phyloP scores from a whole-genome alignment of 2,329 filamentous ascomycete genomes.

The Plenodomus lindquistii region DNA sequence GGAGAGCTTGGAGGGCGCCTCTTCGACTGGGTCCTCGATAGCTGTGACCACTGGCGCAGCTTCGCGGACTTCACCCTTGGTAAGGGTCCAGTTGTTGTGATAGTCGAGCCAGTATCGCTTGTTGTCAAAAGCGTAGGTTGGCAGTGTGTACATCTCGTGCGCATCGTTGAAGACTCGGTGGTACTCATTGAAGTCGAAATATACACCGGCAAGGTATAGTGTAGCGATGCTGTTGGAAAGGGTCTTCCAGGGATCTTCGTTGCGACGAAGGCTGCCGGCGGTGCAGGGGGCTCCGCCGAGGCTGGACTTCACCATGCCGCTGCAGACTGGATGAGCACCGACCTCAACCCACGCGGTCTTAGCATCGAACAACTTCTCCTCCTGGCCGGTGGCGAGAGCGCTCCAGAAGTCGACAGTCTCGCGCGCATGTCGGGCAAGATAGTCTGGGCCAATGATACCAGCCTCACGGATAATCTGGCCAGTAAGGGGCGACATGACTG shows the following conservation, averaged over 20 bases:
- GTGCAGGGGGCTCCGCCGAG: conserved; percentile 60
- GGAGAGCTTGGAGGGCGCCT: conserved; percentile 58
- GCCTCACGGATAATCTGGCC: conserved; percentile 63
- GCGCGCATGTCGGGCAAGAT: conserved; percentile 67
- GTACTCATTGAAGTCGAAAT: conserved; percentile 72
- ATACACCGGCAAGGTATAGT: conserved; percentile 64
- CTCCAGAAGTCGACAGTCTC: conserved; percentile 71
- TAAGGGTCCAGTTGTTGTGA: conserved; percentile 71
- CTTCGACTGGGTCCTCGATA: conserved; percentile 43
- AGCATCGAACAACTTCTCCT: conserved; percentile 63
- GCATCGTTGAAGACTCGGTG: conserved; percentile 64
- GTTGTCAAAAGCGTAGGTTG: conserved; percentile 69
- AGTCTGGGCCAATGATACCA: conserved; percentile 62
- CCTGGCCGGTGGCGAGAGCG: conserved; percentile 63
- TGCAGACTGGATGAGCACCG: conserved; percentile 73
- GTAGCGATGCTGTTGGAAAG: conserved; percentile 61
- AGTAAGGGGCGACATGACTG: conserved; percentile 69
- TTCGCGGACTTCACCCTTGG: conserved; percentile 64
- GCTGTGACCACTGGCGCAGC: conserved; percentile 45
- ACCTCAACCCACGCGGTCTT: conserved; percentile 74
- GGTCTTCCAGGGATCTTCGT: conserved; percentile 67
- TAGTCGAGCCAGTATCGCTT: conserved; percentile 77
- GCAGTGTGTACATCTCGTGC: conserved; percentile 66
- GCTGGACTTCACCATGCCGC: conserved; percentile 68
- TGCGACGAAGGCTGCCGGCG: conserved; percentile 64